Percentiles rank a stretch among this genome's conserved stretches.
These are phyloP conservation scores for Starmerella stellata DNA, from an alignment of 805 yeast genomes.

Conservation along the genomic window DNA sequence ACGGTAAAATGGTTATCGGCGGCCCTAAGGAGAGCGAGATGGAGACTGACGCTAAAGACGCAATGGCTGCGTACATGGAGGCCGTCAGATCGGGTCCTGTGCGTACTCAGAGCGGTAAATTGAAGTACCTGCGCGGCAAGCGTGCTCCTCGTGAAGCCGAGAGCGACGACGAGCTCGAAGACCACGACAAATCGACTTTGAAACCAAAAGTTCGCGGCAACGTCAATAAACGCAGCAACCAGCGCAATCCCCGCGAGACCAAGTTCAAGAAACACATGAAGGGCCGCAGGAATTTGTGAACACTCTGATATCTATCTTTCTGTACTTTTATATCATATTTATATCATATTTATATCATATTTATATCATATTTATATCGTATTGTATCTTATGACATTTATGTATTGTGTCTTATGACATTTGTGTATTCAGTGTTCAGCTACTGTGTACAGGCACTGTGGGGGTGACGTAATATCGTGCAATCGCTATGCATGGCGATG, in stretches of 20 bases:
- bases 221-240: slow-evolving; percentile 7
- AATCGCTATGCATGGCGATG: too few species aligned
- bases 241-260: slow-evolving; percentile 1
- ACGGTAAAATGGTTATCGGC: slow-evolving; percentile 50
- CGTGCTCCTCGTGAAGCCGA: slow-evolving; percentile 36
- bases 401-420: too few species aligned
- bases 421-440: too few species aligned
- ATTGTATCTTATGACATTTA: too few species aligned
- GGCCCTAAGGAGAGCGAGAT: slow-evolving; percentile 27
- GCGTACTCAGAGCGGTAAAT: slow-evolving; percentile 79
- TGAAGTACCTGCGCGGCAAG: slow-evolving; percentile 62
- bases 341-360: too few species aligned
- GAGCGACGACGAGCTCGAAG: slow-evolving; percentile 32
- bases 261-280: slow-evolving; percentile 12
- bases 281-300: slow-evolving; percentile 6
- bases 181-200: slow-evolving; percentile 2
- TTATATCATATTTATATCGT: too few species aligned
- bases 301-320: too few species aligned
- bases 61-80: slow-evolving; percentile 81
- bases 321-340: too few species aligned
- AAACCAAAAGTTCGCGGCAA: slow-evolving; percentile 9
- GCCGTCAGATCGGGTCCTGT: slow-evolving; percentile 88
- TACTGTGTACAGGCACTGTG: too few species aligned
- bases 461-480: too few species aligned
- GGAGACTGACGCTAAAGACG: slow-evolving; percentile 24